These are phyloP conservation scores for Ceratocystis cubensis DNA, from an alignment of 2,329 filamentous ascomycete species.

Conservation along the genomic window DNA sequence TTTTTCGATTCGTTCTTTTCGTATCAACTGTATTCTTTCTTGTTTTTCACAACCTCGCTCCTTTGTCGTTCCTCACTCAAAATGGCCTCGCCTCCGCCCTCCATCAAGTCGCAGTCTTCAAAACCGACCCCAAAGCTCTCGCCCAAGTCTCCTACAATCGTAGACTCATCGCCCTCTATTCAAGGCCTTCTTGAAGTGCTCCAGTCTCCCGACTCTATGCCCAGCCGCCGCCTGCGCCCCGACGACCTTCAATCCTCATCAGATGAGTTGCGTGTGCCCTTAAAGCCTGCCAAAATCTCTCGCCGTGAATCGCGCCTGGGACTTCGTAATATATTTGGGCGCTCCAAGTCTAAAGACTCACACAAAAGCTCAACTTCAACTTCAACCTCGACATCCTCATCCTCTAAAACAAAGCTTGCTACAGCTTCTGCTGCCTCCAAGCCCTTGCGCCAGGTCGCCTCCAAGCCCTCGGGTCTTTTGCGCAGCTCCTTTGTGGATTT, in stretches of 20 bases:
- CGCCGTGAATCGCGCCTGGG: slow-evolving; percentile 42
- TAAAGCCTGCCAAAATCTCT: slow-evolving; percentile 33
- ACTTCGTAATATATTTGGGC: slow-evolving; percentile 40
- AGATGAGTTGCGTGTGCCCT: slow-evolving; percentile 31
- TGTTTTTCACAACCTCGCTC: background rate
- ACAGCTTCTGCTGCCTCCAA: background rate
- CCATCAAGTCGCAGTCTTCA: background rate
- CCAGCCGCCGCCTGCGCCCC: slow-evolving; percentile 20
- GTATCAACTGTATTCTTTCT: background rate
- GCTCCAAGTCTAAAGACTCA: slow-evolving; percentile 30
- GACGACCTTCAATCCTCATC: slow-evolving; percentile 15
- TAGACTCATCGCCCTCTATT: background rate
- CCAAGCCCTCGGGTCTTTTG: slow-evolving; percentile 14
- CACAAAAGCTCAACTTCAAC: background rate
- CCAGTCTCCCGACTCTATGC: slow-evolving; percentile 13
- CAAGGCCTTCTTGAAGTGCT: slow-evolving; percentile 7
- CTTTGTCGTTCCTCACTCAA: background rate
- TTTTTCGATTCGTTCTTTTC: background rate
- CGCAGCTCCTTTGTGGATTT: slow-evolving; percentile 37
- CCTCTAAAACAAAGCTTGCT: background rate
- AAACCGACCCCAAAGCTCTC: background rate
- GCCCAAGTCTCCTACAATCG: background rate
- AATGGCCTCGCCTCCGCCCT: slow-evolving; percentile 8
- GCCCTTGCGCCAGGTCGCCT: slow-evolving; percentile 9
- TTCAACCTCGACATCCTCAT: background rate